A percentile compares a stretch with the other conserved stretches of the same genome.
Evolutionary conservation across 129 eudicot genomes (phyloP).

Genomic region (Silybum marianum): DNA sequence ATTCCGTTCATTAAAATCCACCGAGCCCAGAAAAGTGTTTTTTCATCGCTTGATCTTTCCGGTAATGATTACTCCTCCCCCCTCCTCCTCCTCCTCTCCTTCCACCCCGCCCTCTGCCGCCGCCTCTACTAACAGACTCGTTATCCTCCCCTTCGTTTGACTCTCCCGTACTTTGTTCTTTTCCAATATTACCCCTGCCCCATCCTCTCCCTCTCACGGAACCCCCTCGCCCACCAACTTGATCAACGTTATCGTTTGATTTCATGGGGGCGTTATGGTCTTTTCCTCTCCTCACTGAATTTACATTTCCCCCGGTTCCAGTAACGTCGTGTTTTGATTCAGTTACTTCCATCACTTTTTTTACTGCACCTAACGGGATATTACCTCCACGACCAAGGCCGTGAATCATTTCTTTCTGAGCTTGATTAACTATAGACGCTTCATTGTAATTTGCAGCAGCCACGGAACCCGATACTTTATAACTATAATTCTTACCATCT

Average conservation of each 20-base stretch:
- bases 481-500: conserved; percentile 95
- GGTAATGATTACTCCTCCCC: conserved; percentile 49
- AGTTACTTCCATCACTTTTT: conserved; percentile 44
- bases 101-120: conserved; percentile 32
- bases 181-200: conserved; percentile 30
- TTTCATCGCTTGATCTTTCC: conserved; percentile 79
- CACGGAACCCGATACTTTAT: conserved; percentile 87
- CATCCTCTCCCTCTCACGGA: conserved; percentile 32
- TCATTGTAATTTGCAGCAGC: conserved; percentile 80
- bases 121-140: conserved; percentile 13
- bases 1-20: conserved; percentile 18
- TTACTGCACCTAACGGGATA: conserved; percentile 65
- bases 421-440: conserved; percentile 62
- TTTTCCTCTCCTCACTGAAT: conserved; percentile 44
- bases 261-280: conserved; percentile 50
- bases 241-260: conserved; percentile 18
- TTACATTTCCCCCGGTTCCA: conserved; percentile 32
- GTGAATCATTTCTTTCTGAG: conserved; percentile 66
- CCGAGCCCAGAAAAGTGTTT: conserved; percentile 69
- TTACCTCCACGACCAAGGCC: conserved; percentile 98
- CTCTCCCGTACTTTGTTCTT: conserved; percentile 8
- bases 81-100: conserved; percentile 57
- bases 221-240: conserved; percentile 26
- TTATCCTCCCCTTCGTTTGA: conserved; percentile 31
- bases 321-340: conserved; percentile 31